A percentile compares a stretch with the other conserved stretches of the same genome.
Evolutionary conservation across 2,329 filamentous ascomycete genomes (phyloP).

Genomic region (Microascus cirrosus): DNA sequence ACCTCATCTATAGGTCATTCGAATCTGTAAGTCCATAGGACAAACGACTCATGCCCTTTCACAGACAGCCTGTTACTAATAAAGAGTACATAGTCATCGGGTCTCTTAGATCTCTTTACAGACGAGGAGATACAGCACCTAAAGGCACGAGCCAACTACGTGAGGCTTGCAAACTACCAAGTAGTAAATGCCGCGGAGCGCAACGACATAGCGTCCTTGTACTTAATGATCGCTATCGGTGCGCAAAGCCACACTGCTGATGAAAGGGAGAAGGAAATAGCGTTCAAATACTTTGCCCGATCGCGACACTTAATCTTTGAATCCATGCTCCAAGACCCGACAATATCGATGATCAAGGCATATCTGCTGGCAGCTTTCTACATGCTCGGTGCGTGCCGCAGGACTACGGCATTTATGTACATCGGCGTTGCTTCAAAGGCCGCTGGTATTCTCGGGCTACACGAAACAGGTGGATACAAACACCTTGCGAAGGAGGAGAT

Average conservation of each 20-base stretch:
- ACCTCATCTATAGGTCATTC: slow-evolving; percentile 6
- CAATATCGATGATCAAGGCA: slow-evolving; percentile 32
- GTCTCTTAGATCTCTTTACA: slow-evolving; percentile 7
- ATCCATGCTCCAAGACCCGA: slow-evolving; percentile 37
- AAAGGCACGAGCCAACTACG: background rate
- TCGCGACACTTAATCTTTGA: slow-evolving; percentile 34
- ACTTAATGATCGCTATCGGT: slow-evolving; percentile 31
- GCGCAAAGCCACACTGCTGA: slow-evolving; percentile 24
- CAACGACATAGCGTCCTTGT: slow-evolving; percentile 8
- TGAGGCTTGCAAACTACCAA: background rate
- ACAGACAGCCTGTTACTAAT: background rate
- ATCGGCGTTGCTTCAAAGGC: slow-evolving; percentile 40
- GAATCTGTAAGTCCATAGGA: slow-evolving; percentile 6
- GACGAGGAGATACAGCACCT: slow-evolving; percentile 3
- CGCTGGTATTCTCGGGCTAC: slow-evolving; percentile 38
- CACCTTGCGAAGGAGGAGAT: slow-evolving; percentile 2
- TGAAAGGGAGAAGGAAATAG: background rate
- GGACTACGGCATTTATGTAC: slow-evolving; percentile 48
- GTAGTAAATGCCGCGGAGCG: background rate
- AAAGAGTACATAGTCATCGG: slow-evolving; percentile 3
- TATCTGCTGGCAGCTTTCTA: slow-evolving; percentile 45
- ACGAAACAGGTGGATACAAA: slow-evolving; percentile 17
- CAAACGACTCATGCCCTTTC: background rate
- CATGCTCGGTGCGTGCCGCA: slow-evolving; percentile 42
- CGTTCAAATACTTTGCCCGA: slow-evolving; percentile 24